Evolutionary conservation across 2,329 filamentous ascomycete species (phyloP), one percentile per base, ranked within the genome.

Genomic region (Fusarium nanum): DNA sequence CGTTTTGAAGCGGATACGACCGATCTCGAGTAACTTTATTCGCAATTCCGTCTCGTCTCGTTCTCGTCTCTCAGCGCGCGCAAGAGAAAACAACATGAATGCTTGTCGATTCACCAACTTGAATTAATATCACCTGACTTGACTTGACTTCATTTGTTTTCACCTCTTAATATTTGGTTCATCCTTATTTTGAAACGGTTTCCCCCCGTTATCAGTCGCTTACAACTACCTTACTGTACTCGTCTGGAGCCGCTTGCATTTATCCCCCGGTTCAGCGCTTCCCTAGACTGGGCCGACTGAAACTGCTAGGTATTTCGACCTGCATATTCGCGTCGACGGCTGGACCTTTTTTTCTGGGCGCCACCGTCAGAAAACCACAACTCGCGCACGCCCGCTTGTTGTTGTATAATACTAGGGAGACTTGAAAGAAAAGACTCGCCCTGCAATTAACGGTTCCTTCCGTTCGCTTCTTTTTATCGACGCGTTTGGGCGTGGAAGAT

Each of bases 71-170:
- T 37, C 34, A 37, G 64, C 67, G 74, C 77, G 75, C 77, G 74
- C 81, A 82, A 76, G 76, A 86, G 81, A 82, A 76, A 76, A 86
- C 81, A 82, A 76, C 76, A 86, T 85, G 84, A 80, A 78, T 82
- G 80, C 49, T 37, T 79, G 68, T 74, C 76, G 76, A 79, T 76
- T 72, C 72, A 73, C 52, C 32, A 41, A 56, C 54, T 37, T 27
- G n/a, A 44, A n/a, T 40, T 30, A 52, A 52, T 45, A 25, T 57
- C 34, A 48, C 48, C 44, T 40, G n/a, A 41, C 22, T 27, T 27
- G 47, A 25, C 30, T 22, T 23, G 48, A 40, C 8, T 40, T 27
- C 23, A 37, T 50, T 34, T 41, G 32, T 41, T 52, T 34, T 23
- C 4, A 30, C 13, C 41, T 53, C 23, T 27, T 53, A 41, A 23